Base-by-base conservation (phyloP, 2,329 filamentous ascomycete genomes). In the Thielaviopsis ethacetica region DNA sequence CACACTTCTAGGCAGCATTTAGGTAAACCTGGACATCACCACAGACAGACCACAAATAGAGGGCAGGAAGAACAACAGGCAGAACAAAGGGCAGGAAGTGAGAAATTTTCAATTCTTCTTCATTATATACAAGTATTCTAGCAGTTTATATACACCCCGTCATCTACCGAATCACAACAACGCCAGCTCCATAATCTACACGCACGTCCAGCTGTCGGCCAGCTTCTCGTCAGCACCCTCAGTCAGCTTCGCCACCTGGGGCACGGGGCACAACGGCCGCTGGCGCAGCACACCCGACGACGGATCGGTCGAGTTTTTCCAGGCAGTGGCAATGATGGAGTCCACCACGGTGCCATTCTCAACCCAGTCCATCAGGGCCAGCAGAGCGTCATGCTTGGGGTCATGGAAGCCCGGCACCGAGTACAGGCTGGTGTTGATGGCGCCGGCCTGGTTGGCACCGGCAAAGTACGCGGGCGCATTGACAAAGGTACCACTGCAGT, bases 201-300 rank as follows among this genome's bases (percentile, higher is more conserved):
- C 34, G 22, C 62, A 62, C 26, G 53, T 34, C 62, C 62, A 63
- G 41, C 58, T 61, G 5, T 24, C n/a, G 1, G 57, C 60, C 2
- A 56, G 24, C 22, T 56, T 56, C 30, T 59, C 58, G 13, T 62
- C 53, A n/a, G 54, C 53, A 10, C 57, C 54, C 12, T 53, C 54
- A 13, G 56, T 53, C 7, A 56, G 53, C 13, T 56, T 54, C 4
- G 59, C 57, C 59, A 62, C 22, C 60, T 64, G 24, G 41, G 71
- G 69, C 57, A 70, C 72, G 22, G 69, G 67, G 64, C 78, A 80
- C 56, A 80, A 65, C 5, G 71, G 71, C 41, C 76, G 69, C 63
- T 72, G 72, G 54, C 73, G 72, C 53, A 71, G 62, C 0, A 79
- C 67, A 0, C 71, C 75, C 1, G 67, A 65, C 12, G 65, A 63